These are phyloP conservation scores for Epichloe amarillans DNA, from an alignment of 2,329 filamentous ascomycete species.

Conservation along the genomic window DNA sequence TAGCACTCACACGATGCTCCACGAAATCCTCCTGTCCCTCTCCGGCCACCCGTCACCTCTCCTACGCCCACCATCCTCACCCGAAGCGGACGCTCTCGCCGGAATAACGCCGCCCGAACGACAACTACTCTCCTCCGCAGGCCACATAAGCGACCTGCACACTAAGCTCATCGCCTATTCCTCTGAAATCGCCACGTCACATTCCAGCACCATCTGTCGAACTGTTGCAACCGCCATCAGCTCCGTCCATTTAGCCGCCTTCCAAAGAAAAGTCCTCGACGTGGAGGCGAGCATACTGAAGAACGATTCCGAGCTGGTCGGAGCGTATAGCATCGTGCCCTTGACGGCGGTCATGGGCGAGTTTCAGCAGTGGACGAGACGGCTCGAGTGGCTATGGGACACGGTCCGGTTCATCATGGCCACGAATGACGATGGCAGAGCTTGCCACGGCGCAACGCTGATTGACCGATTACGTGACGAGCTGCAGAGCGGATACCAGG, in stretches of 20 bases:
- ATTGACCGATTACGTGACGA: constrained; percentile 67
- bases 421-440: constrained; percentile 18
- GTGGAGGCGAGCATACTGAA: constrained; percentile 69
- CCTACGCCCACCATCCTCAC: constrained; percentile 42
- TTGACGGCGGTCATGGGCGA: constrained; percentile 71
- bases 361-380: constrained; percentile 75
- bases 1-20: constrained; percentile 54
- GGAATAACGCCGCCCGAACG: constrained; percentile 65
- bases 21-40: constrained; percentile 94
- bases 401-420: constrained; percentile 54
- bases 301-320: constrained; percentile 67
- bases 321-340: constrained; percentile 87
- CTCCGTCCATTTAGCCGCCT: constrained; percentile 61
- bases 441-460: constrained; percentile 55
- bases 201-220: constrained; percentile 73
- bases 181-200: constrained; percentile 51
- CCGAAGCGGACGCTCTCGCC: constrained; percentile 31
- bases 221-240: constrained; percentile 71
- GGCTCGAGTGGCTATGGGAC: constrained; percentile 76
- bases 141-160: constrained; percentile 67
- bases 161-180: constrained; percentile 56
- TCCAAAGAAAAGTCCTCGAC: constrained; percentile 71
- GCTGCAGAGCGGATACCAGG: constrained; percentile 75
- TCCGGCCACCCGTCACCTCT: constrained; percentile 87
- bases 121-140: constrained; percentile 65